Base-by-base conservation (phyloP, 2,329 filamentous ascomycete genomes). In the Sporothrix phasma region DNA sequence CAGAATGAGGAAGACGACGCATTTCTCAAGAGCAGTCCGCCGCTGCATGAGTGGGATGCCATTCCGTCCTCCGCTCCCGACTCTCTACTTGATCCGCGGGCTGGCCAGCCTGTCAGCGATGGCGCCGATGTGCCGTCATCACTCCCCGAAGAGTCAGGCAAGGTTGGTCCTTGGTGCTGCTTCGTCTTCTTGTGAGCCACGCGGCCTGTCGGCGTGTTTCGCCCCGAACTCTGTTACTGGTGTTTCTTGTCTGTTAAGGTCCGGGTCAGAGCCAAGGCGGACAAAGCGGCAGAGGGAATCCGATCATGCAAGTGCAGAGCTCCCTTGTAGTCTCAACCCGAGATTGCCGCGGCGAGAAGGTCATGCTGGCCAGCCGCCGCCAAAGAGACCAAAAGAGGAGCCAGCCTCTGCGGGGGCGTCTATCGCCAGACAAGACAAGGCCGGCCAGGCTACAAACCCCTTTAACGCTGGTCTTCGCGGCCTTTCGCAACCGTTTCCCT, bases 111-210 rank as follows among this genome's bases (percentile, higher is more conserved):
- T 8, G 19, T 53, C 3, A 29, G 26, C 7, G 3, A 43, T n/a
- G n/a, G 19, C 5, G 49, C 15, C 5, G 24, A 65, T 41, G 59
- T 68, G 2, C 67, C 67, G 2, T 67, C 67, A 4, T 68, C 67
- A 3, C 54, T 66, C 19, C 67, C 66, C 5, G 67, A 68, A 19
- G 67, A 68, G 60, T 37, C 64, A 5, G 67, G 65, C 2, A 63
- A 61, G 5, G 45, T 65, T n/a, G 0, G 54, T 65, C 10, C 26
- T 59, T 29, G 7, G 10, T 7, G n/a, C 34, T 19, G 53, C 59
- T 4, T 19, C 19, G 3, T 51, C 31, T 5, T 11, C 54, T 10
- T 41, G 22, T 22, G 61, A 47, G 10, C 47, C 5, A 22, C 41
- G 37, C 5, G 47, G 26, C 1, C 24, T 26, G n/a, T 39, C 34